Evolutionary conservation across 2,329 filamentous ascomycete species (phyloP), one percentile per base, ranked within the genome.

Genomic region (Trichoderma sp.): DNA sequence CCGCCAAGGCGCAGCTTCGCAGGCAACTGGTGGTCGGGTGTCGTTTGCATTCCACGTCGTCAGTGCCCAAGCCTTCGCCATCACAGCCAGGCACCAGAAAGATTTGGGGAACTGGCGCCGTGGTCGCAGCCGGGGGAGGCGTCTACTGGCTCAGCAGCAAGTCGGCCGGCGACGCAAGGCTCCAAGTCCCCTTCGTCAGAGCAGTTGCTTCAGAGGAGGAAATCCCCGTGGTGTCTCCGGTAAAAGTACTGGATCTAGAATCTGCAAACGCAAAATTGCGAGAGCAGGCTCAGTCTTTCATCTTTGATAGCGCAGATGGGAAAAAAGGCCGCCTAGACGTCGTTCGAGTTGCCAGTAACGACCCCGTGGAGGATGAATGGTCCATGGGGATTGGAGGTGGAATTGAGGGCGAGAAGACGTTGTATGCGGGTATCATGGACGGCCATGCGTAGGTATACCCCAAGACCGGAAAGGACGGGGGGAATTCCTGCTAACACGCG

Each of bases 341-440:
- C 17, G 74, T 72, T 21, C 71, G 75, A 3, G 66, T 78, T 17
- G 68, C 75, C 14, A 78, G 76, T 65, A 78, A 78, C 30, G 63
- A 70, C 6, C 76, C 75, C 0, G 71, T 75, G 5, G 77, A 78
- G 67, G 77, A 78, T 39, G 69, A 76, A 24, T 78, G 75, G 75
- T 70, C 73, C 17, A 67, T 76, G 2, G 74, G 71, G 10, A 54
- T 75, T 14, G 76, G 71, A 0, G 69, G 71, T 15, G 76, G 77
- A 0, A 67, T 76, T 0, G 74, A 70, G 0, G 72, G 71, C 1
- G 67, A 59, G 2, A 67, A 69, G 28, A 72, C 74, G 0, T 51
- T 78, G 34, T 78, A 70, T 55, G 73, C 74, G 39, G 79, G 78
- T 7, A 77, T 84, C 10, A 82, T 79, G 59, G 82, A 85, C 65